Percentiles rank a stretch among this genome's conserved stretches.
Conservation (phyloP, 805 yeast species). For the Starmerella gropengiesseri region DNA sequence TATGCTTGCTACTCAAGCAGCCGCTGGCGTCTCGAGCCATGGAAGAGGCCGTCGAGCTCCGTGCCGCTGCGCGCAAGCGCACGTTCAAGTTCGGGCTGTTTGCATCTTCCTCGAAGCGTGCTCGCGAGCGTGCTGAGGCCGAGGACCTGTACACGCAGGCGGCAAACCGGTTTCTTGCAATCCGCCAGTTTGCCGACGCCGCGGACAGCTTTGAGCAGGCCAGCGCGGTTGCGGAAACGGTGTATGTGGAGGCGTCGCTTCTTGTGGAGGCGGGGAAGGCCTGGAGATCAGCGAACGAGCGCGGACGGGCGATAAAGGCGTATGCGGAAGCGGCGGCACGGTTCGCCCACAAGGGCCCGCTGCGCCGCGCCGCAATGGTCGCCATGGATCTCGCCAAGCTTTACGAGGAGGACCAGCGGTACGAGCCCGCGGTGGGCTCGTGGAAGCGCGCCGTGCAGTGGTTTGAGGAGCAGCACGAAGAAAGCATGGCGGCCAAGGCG, state of each 20-base stretch:
- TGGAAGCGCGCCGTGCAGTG: conserved; percentile 14
- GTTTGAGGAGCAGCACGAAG: conserved; percentile 12
- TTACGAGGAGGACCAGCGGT: conserved; percentile 10
- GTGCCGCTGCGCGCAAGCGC: conserved; percentile 14
- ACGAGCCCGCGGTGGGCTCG: conserved; percentile 12
- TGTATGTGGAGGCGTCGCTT: conserved; percentile 14
- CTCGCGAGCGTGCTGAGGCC: conserved; percentile 9
- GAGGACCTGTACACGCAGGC: conserved; percentile 15
- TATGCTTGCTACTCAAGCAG: too few relatives aligned
- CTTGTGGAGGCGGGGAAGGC: conserved; percentile 17
- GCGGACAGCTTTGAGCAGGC: conserved; percentile 16
- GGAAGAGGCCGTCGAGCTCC: conserved; percentile 20
- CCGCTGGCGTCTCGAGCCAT: conserved; percentile 7
- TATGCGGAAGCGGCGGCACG: conserved; percentile 14
- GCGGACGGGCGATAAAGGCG: conserved; percentile 6
- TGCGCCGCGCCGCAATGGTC: conserved; percentile 19
- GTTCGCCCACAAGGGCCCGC: conserved; percentile 18
- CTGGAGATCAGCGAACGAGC: conserved; percentile 14
- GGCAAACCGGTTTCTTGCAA: conserved; percentile 9
- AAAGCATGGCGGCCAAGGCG: conserved; percentile 14
- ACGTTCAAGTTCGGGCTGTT: conserved; percentile 10
- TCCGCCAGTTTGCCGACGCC: conserved; percentile 15
- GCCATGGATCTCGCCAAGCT: conserved; percentile 17
- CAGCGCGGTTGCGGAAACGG: conserved; percentile 8
- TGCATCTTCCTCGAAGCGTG: not conserved